Base-by-base conservation (phyloP, 225 moss, liverwort and hornwort genomes). In the Bryum argenteum region DNA sequence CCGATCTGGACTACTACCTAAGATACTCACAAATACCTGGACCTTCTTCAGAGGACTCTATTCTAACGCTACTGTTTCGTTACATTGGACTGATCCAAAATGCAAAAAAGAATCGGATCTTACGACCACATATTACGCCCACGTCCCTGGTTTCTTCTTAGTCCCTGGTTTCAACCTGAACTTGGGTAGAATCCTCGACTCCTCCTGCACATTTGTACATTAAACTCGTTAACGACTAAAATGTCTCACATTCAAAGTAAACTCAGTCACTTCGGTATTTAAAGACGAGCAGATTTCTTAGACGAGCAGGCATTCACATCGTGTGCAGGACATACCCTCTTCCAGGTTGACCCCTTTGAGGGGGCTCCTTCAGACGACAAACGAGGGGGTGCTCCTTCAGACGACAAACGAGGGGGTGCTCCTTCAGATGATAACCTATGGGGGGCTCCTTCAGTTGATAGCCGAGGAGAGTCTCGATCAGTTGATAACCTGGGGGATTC, bases 301-400 rank as follows among this genome's bases (percentile, higher is more conserved):
- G 54, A 56, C 44, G 38, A 43, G 7, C 39, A 39, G 20, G 33
- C 28, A 41, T 13, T 48, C 21, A 61, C 3, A 4, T 54, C 21
- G 54, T 24, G 45, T 52, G 24, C 38, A 73, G 66, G 45, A 51
- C 56, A 13, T 62, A 96, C 93, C 93, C 90, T 96, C 82, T 85
- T 91, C 58, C 83, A 86, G 69, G 75, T 87, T 26, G 88, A 67
- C 58, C 82, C 85, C 78, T 74, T 95, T 2, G 63, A 63, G 63
- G 10, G 42, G 6, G 52, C 63, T 42, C 43, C 73, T 55, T 14
- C 55, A 57, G 16, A 86, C 24, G 86, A 71, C 50, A 82, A 77
- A 78, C 69, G 94, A 2, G 63, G 42, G 18, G 10, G 42, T 5
- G 41, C 62, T 41, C 21, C 62, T 62, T 21, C 63, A 43, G 6